Evolutionary conservation across 345 rosid genomes (phyloP).

Genomic region (Eucalyptus sp.): DNA sequence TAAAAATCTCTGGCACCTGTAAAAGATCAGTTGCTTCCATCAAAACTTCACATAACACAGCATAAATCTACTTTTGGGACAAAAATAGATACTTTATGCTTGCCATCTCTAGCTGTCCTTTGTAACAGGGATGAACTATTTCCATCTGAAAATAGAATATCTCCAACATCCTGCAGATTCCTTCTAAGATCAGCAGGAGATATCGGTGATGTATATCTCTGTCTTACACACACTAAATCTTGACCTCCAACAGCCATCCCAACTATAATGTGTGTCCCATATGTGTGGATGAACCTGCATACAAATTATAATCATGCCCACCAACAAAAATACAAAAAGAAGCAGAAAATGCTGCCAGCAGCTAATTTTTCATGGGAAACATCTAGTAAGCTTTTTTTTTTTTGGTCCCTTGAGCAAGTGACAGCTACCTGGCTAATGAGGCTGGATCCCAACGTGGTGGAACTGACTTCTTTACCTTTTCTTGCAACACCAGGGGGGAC

Average conservation of each 20-base stretch:
- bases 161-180: conserved; percentile 59
- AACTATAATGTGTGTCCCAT: conserved; percentile 61
- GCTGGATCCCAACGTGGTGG: conserved; percentile 68
- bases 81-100: conserved; percentile 27
- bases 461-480: conserved; percentile 45
- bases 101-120: conserved; percentile 29
- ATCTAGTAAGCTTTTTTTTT: background rate
- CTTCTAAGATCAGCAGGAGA: conserved; percentile 42
- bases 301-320: background rate
- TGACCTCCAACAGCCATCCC: conserved; percentile 72
- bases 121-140: conserved; percentile 30
- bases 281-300: conserved; percentile 65
- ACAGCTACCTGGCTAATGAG: conserved; percentile 38
- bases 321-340: background rate
- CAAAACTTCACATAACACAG: background rate
- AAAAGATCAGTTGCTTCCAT: background rate
- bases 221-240: conserved; percentile 53
- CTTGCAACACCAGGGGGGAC: conserved; percentile 39
- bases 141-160: conserved; percentile 49
- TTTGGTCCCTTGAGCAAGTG: background rate
- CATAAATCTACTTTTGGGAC: background rate
- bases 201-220: conserved; percentile 32
- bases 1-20: conserved; percentile 56
- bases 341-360: background rate
- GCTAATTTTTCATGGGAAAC: background rate